Conservation (phyloP, 2,329 filamentous ascomycete genomes). For the Fusarium cicatricum region DNA sequence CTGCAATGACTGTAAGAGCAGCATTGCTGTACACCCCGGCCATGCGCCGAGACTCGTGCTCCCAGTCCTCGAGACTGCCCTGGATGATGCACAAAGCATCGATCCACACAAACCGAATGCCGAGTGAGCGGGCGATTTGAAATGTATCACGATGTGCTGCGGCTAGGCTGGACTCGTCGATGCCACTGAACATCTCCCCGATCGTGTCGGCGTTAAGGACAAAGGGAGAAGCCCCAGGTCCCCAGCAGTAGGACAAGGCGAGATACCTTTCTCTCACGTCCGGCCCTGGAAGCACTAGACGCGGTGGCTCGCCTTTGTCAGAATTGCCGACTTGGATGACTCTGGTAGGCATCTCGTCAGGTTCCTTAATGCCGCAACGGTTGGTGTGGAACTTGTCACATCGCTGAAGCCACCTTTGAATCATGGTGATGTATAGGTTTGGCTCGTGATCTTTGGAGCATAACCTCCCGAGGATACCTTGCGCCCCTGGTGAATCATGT, state of each 20-base stretch:
- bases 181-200: neutral
- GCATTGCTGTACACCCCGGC: conserved; percentile 18
- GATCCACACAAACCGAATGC: conserved; percentile 33
- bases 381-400: neutral
- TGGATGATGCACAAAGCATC: conserved; percentile 42
- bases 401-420: neutral
- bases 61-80: conserved; percentile 35
- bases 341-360: conserved; percentile 4
- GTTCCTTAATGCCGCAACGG: neutral
- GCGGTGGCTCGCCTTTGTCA: neutral
- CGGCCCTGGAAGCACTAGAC: neutral
- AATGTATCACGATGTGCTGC: neutral
- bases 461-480: neutral
- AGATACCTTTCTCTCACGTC: neutral
- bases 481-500: too few relatives aligned
- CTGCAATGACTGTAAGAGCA: conserved; percentile 9
- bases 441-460: conserved; percentile 5
- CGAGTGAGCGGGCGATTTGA: neutral
- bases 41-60: conserved; percentile 20
- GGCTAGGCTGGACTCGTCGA: neutral
- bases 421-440: neutral
- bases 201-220: conserved; percentile 7
- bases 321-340: conserved; percentile 2
- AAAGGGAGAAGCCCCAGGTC: conserved; percentile 10
- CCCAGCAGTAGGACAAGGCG: conserved; percentile 16